Evolutionary conservation across 2,329 filamentous ascomycete species (phyloP).

Genomic region (Gremmenia infestans): DNA sequence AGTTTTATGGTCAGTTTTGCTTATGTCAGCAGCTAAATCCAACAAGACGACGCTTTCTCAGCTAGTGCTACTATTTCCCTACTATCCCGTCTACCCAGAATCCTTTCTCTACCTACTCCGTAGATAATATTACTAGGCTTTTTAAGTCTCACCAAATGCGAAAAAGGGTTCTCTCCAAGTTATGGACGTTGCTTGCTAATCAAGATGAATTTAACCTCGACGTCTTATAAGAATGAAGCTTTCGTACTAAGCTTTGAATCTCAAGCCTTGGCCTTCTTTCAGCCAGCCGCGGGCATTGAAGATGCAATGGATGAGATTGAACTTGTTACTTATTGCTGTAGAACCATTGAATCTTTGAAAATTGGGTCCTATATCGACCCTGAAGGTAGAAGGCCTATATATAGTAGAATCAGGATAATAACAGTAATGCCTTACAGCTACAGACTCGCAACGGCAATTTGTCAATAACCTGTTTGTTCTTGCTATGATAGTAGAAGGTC

Average conservation of each 20-base stretch:
- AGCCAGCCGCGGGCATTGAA: conserved; percentile 3
- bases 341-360: background rate
- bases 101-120: no score
- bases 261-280: conserved; percentile 5
- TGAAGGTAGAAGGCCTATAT: background rate
- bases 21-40: no score
- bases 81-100: no score
- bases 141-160: no score
- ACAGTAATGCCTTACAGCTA: background rate
- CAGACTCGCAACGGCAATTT: background rate
- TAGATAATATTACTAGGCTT: no score
- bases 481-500: background rate
- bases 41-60: no score
- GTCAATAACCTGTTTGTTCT: background rate
- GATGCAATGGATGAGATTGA: conserved; percentile 5
- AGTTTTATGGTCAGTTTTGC: no score
- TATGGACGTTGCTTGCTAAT: background rate
- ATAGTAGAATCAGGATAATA: background rate
- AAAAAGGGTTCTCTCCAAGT: background rate
- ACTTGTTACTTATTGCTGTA: background rate
- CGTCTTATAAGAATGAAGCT: background rate
- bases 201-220: conserved; percentile 2
- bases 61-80: no score
- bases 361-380: background rate
- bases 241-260: conserved; percentile 3